A percentile compares a stretch with the other conserved stretches of the same genome.
Evolutionary conservation across 352 stramenopile genomes (phyloP).

Genomic region (Pythium aquatile): DNA sequence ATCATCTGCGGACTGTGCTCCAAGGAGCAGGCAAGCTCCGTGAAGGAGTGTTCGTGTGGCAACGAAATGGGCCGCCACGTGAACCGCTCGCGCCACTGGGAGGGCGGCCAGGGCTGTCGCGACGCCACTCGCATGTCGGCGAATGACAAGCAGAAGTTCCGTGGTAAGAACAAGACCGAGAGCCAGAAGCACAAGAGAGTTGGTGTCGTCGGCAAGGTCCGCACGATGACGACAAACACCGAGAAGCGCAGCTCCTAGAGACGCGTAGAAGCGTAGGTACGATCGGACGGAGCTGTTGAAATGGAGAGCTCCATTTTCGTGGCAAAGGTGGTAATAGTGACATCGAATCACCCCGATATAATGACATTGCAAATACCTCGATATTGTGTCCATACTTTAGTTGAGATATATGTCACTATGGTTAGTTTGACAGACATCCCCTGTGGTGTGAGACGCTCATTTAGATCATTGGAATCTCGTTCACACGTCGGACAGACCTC

Average conservation of each 20-base stretch:
- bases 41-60: conserved; percentile 77
- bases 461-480: conserved; percentile 6
- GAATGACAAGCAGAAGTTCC: conserved; percentile 75
- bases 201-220: conserved; percentile 29
- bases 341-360: conserved; percentile 1
- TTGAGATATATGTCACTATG: conserved; percentile 2
- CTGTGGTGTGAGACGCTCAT: not conserved
- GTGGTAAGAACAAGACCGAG: conserved; percentile 74
- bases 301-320: not conserved
- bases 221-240: not conserved
- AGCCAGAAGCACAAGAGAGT: conserved; percentile 81
- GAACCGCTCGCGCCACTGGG: conserved; percentile 59
- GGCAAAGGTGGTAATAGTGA: not conserved
- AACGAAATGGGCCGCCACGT: conserved; percentile 63
- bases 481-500: not conserved
- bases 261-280: not conserved
- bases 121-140: conserved; percentile 56
- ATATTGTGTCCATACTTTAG: conserved; percentile 2
- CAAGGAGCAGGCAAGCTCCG: conserved; percentile 69
- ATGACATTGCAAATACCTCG: not conserved
- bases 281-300: too few species aligned
- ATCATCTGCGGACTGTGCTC: conserved; percentile 85
- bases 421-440: conserved; percentile 10
- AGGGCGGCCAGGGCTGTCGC: conserved; percentile 74
- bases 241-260: conserved; percentile 3